Evolutionary conservation across 73 alveolate genomes (phyloP), one percentile per base, ranked within the genome.

Genomic region (Halteria grandinella): DNA sequence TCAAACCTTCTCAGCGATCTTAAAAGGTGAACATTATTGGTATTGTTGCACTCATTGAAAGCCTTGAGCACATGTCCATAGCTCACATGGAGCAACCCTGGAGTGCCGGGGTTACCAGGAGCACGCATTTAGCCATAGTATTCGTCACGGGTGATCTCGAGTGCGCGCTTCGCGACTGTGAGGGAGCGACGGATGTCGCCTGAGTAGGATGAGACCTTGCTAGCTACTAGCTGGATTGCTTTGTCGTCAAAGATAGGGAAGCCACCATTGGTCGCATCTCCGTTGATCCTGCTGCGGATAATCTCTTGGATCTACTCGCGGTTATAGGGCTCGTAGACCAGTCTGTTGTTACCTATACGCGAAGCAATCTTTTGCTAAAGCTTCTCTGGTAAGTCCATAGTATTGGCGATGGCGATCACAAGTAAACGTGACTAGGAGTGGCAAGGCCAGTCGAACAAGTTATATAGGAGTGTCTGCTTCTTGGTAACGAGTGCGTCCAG

Each of bases 351-450:
- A 20, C 99, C 99, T 57, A 96, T 90, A 81, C 99, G 85, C 52
- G 97, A 83, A 57, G 74, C 39, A 33, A 96, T 85, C 83, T 92
- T 96, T 2, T 89, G 94, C 51, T 73, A 45, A 62, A 96, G 75
- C 55, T 86, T 74, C 55, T 96, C 97, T 20, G 98, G 98, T 23
- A 96, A 82, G 79, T 96, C 98, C 95, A 94, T 92, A n/a, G 99
- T 96, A 49, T 96, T 96, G 1, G 99, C 97, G 57, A 96, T 96
- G 28, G 97, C 73, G 27, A 94, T 80, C 17, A 94, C 88, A 10
- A 93, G 88, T 44, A 96, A 69, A 45, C 90, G 74, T 1, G 99
- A 95, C 23, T 80, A 58, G 27, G 58, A 75, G 50, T 83, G 79
- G 57, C 91, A 87, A 0, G 99, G 95, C 99, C 99, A 95, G 64